phyloP scores from a whole-genome alignment of 2,329 filamentous ascomycete species.

The Phyllosticta capitalensis region DNA sequence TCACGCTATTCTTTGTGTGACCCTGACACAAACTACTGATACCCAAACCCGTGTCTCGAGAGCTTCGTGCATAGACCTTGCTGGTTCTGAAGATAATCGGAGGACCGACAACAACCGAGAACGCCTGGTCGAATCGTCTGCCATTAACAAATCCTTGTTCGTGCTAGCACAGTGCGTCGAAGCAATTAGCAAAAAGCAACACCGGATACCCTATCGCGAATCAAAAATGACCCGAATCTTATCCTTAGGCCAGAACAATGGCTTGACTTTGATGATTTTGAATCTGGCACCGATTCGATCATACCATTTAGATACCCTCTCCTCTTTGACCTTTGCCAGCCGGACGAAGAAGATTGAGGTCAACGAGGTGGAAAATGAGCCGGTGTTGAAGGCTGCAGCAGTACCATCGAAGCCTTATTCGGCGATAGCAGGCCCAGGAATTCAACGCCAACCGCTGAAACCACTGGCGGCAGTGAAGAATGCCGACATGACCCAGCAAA shows the following conservation, averaged over 20 bases:
- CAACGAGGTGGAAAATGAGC: slow-evolving; percentile 89
- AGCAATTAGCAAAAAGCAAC: slow-evolving; percentile 69
- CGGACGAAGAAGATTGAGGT: slow-evolving; percentile 94
- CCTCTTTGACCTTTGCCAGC: slow-evolving; percentile 89
- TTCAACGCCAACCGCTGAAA: slow-evolving; percentile 24
- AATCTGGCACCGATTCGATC: slow-evolving; percentile 86
- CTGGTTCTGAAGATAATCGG: slow-evolving; percentile 90
- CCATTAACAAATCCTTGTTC: slow-evolving; percentile 96
- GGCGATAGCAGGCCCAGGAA: slow-evolving; percentile 21
- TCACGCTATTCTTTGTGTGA: slow-evolving; percentile 85
- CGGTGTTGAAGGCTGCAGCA: slow-evolving; percentile 53
- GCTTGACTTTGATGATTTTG: slow-evolving; percentile 91
- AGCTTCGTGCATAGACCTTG: slow-evolving; percentile 87
- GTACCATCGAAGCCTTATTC: slow-evolving; percentile 15
- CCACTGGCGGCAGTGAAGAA: slow-evolving; percentile 54
- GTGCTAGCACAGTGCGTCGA: slow-evolving; percentile 93
- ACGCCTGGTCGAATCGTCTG: slow-evolving; percentile 84
- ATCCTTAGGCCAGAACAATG: slow-evolving; percentile 86
- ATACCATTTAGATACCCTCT: slow-evolving; percentile 88
- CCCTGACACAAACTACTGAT: slow-evolving; percentile 65
- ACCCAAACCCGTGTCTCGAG: slow-evolving; percentile 64
- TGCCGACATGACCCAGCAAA: slow-evolving; percentile 47
- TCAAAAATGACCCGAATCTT: slow-evolving; percentile 96
- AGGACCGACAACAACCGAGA: slow-evolving; percentile 91
- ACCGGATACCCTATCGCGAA: slow-evolving; percentile 81